A percentile compares a stretch with the other conserved stretches of the same genome.
These are phyloP conservation scores for Jamesozyma gamospora DNA, from an alignment of 805 yeast genomes.

Conservation along the genomic window DNA sequence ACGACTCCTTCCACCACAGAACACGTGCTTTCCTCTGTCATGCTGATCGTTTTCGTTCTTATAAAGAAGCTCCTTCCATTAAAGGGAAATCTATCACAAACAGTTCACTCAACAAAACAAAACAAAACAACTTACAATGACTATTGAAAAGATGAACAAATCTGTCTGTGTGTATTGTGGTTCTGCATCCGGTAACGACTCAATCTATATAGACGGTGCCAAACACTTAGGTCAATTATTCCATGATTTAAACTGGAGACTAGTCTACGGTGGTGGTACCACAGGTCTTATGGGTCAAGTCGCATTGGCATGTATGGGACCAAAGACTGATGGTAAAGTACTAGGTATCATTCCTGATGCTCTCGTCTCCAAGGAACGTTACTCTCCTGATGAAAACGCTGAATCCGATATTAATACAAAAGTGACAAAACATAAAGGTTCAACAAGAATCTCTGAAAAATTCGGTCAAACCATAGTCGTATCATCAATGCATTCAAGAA, in stretches of 20 bases:
- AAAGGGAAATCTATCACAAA: too few relatives aligned
- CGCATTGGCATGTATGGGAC: conserved; percentile 49
- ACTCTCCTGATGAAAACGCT: conserved; percentile 24
- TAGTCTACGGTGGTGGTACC: conserved; percentile 87
- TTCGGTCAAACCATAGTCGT: conserved; percentile 78
- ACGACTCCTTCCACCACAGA: too few relatives aligned
- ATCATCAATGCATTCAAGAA: conserved; percentile 82
- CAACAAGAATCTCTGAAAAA: conserved; percentile 43
- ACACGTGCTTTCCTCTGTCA: too few relatives aligned
- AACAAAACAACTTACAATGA: too few relatives aligned
- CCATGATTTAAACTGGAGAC: conserved; percentile 53
- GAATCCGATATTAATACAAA: conserved; percentile 37
- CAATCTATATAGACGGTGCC: conserved; percentile 43
- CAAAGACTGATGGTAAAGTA: conserved; percentile 45
- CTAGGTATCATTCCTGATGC: conserved; percentile 87
- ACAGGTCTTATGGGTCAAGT: conserved; percentile 76
- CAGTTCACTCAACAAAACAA: too few relatives aligned
- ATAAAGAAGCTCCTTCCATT: too few relatives aligned
- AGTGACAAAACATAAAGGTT: conserved; percentile 55
- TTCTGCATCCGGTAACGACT: conserved; percentile 57
- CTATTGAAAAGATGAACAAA: conserved; percentile 7
- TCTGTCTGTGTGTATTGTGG: conserved; percentile 82
- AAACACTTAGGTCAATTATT: conserved; percentile 48
- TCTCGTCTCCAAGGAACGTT: conserved; percentile 60
- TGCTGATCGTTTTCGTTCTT: too few relatives aligned